Percentiles rank a stretch among this genome's conserved stretches.
Evolutionary conservation across 306 rosid genomes (phyloP).

Genomic region (Potentilla sterilis): DNA sequence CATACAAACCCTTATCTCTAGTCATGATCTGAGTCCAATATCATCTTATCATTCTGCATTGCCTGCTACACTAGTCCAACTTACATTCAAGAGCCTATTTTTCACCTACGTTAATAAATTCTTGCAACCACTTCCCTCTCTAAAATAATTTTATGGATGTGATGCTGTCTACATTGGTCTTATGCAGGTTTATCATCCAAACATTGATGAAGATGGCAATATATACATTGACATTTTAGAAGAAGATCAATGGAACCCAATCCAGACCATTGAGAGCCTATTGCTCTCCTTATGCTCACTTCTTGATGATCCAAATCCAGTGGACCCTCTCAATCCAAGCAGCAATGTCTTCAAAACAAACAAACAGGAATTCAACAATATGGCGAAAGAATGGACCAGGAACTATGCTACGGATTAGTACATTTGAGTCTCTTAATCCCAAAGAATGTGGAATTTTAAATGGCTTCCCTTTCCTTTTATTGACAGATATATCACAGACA

Average conservation of each 20-base stretch:
- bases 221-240: constrained; percentile 31
- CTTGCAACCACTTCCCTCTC: neutral
- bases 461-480: neutral
- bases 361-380: neutral
- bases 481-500: neutral
- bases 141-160: neutral
- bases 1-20: neutral
- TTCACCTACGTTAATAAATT: neutral
- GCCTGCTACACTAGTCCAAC: neutral
- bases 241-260: constrained; percentile 38
- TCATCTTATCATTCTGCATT: neutral
- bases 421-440: neutral
- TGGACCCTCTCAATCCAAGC: constrained; percentile 16
- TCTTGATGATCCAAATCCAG: constrained; percentile 30
- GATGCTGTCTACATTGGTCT: neutral
- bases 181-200: constrained; percentile 43
- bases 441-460: neutral
- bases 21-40: neutral
- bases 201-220: constrained; percentile 36
- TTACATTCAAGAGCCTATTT: neutral
- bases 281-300: constrained; percentile 38
- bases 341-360: constrained; percentile 9
- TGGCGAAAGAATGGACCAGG: constrained; percentile 39
- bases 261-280: constrained; percentile 32
- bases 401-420: constrained; percentile 5